Evolutionary conservation across 805 yeast species (phyloP), one percentile per base, ranked within the genome.

Genomic region (Ogataea salicorniae): DNA sequence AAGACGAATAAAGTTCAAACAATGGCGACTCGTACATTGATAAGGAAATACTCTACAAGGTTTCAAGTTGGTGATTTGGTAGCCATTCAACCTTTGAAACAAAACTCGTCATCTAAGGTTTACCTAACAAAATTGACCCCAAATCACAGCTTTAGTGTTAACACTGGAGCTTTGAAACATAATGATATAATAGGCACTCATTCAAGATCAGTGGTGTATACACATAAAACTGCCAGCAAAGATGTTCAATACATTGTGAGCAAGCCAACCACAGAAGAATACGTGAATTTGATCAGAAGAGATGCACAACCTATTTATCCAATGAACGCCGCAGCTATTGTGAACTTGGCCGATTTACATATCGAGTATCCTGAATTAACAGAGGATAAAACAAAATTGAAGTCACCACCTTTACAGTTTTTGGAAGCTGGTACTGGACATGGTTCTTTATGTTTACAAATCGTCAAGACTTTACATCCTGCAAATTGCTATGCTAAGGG

Each of bases 361-460:
- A 55, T 72, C 6, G 75, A 70, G 46, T 70, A 61, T 46, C 77
- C 77, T 5, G 51, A 54, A 8, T 37, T 55, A 17, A 45, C 42
- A 11, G 40, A 38, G 26, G 49, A 39, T 15, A 48, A 42, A 23
- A 49, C 39, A 29, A 44, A 52, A 38, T 23, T 54, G 22, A 39
- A 29, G 8, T 46, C 34, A 7, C 54, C 61, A 3, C 74, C 75
- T 1, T 46, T 64, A 11, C 77, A 75, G 43, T 70, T 68, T 47
- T 57, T 76, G 17, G 81, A 76, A 52, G 79, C 79, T 1, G 81
- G 81, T 4, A 77, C 81, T 2, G 81, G 81, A 1, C 80, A 76
- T 59, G 81, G 81, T 0, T 75, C 80, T 2, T 54, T 76, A 42
- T 64, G 77, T 4, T 45, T 76, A 39, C 73, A 75, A 8, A 71